A percentile compares a stretch with the other conserved stretches of the same genome.
These are phyloP conservation scores for Boechera retrofracta DNA, from an alignment of 345 rosid species.

Conservation along the genomic window DNA sequence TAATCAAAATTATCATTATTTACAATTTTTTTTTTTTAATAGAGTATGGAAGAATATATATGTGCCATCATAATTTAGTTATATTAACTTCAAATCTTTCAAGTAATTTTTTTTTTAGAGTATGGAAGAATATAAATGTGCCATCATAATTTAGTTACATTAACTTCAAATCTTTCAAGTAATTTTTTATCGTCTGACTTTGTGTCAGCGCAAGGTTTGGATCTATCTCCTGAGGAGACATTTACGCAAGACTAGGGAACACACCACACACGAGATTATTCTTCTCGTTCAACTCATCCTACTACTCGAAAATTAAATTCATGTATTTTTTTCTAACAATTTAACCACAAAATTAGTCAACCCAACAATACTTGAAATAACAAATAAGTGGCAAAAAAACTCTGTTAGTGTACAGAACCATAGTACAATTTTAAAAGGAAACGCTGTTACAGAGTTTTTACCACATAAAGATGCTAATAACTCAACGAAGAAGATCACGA, in stretches of 20 bases:
- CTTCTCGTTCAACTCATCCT: background rate
- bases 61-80: background rate
- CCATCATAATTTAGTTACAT: background rate
- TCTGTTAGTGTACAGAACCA: slow-evolving; percentile 40
- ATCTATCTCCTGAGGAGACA: slow-evolving; percentile 32
- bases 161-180: background rate
- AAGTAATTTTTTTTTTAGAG: slow-evolving; percentile 11
- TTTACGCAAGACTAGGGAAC: background rate
- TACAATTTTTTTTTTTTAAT: background rate
- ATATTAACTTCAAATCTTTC: background rate
- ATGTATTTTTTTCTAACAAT: background rate
- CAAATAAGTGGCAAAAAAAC: slow-evolving; percentile 18
- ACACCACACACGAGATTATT: background rate
- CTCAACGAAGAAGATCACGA: slow-evolving; percentile 31
- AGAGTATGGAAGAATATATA: background rate
- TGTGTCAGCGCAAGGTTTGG: slow-evolving; percentile 37
- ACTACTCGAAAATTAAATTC: background rate
- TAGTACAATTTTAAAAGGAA: slow-evolving; percentile 9
- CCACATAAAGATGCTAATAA: slow-evolving; percentile 35
- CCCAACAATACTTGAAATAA: slow-evolving; percentile 16
- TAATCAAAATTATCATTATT: background rate
- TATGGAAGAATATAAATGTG: slow-evolving; percentile 1
- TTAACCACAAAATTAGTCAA: background rate
- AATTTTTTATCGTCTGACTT: slow-evolving; percentile 8
- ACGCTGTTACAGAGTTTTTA: slow-evolving; percentile 18